Base-by-base conservation (phyloP, 305 asterid genomes). In the Solanum hybrid region DNA sequence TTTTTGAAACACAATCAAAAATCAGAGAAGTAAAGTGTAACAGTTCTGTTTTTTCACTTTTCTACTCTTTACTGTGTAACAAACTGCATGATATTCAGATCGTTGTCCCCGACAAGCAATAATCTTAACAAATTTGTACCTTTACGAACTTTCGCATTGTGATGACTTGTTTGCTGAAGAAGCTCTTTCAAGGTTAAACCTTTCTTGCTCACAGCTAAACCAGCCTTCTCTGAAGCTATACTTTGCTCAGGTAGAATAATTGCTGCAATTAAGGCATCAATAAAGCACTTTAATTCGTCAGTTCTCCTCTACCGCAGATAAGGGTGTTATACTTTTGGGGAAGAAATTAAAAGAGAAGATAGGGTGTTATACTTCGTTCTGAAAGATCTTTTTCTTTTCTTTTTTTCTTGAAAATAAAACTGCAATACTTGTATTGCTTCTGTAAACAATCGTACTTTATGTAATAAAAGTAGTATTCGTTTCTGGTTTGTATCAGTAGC, bases 191-290 rank as follows among this genome's bases (percentile, higher is more conserved):
- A 89, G 64, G 99, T 97, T 95, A 97, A 92, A 35, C 98, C 98
- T 92, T 96, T 97, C 88, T 89, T 97, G 92, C 97, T 97, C 82
- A 95, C 95, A 13, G 99, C 98, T 89, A 97, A 93, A 84, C 98
- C 99, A n/a, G 94, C 91, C 92, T 94, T 97, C 86, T 97, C 98
- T 13, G 98, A 90, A 10, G 94, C 98, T 88, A 97, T 91, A 92
- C 98, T 96, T 90, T 97, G 99, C 94, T 97, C 99, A 13, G 99
- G 99, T 18, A 97, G 97, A 89, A 97, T 90, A 75, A 97, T 97
- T 3, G 98, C 97, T 93, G 94, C 82, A 87, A 29, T 84, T 31
- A 84, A 31, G 2, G 12, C 75, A 84, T 29, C 37, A 84, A 29
- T 51, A 84, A 83, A 83, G n/a, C 33, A 42, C 37, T 42, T 82